Conservation (phyloP, 1,284 basidiomycete species). For the Fomitopsis palustris region DNA sequence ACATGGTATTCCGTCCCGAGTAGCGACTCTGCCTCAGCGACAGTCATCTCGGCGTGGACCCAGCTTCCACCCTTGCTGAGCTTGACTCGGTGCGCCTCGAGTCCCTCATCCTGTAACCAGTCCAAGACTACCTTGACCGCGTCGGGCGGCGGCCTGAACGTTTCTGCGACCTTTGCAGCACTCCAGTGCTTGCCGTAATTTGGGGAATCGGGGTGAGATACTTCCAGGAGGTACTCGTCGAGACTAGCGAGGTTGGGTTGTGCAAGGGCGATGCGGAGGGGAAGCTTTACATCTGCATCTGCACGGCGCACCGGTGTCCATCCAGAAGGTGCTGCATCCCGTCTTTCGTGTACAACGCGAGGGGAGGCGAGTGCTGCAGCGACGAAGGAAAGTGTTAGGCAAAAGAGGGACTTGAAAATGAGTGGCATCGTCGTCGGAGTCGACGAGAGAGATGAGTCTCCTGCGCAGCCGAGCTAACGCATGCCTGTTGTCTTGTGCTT, state of each 20-base stretch:
- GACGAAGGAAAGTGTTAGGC: not conserved
- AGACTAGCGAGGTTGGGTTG: conserved; percentile 38
- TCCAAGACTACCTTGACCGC: conserved; percentile 35
- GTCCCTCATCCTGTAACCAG: conserved; percentile 36
- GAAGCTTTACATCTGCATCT: not conserved
- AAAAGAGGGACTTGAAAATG: not conserved
- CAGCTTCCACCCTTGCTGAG: conserved; percentile 35
- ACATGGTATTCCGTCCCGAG: conserved; percentile 40
- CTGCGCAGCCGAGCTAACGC: not conserved
- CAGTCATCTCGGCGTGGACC: conserved; percentile 39
- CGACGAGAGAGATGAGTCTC: not conserved
- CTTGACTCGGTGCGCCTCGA: conserved; percentile 25
- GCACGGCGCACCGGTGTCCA: conserved; percentile 5
- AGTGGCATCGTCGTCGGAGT: not conserved
- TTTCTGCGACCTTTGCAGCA: conserved; percentile 28
- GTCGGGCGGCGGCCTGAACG: conserved; percentile 38
- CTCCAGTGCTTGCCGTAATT: conserved; percentile 40
- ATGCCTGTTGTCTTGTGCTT: not conserved
- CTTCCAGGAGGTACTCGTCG: conserved; percentile 36
- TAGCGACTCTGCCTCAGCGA: conserved; percentile 39
- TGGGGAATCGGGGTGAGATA: conserved; percentile 38
- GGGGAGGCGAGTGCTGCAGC: not conserved
- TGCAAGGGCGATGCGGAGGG: conserved; percentile 12
- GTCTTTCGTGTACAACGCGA: conserved; percentile 2
- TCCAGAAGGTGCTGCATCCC: not conserved